phyloP scores from a whole-genome alignment of 164 flowering plant species.

The Liriodendron chinense region DNA sequence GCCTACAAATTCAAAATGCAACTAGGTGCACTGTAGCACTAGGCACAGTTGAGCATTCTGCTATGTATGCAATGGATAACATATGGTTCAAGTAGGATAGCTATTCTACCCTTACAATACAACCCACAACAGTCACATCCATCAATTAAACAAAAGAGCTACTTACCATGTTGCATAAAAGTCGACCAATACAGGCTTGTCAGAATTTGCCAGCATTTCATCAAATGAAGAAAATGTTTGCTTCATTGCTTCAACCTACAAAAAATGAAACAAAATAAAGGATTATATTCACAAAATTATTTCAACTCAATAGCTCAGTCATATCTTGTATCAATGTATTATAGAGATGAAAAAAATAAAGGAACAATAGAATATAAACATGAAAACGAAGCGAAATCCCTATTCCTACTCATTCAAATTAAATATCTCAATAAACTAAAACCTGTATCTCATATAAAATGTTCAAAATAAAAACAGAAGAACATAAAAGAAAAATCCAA shows the following conservation, averaged over 20 bases:
- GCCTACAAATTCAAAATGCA: too few relatives aligned
- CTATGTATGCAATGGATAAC: too few relatives aligned
- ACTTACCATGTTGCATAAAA: constrained; percentile 92
- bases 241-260: constrained; percentile 78
- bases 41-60: too few relatives aligned
- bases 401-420: background rate
- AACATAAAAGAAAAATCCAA: too few relatives aligned
- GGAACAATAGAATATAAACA: background rate
- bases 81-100: too few relatives aligned
- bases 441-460: too few relatives aligned
- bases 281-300: background rate
- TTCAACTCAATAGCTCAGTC: background rate
- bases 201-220: constrained; percentile 69
- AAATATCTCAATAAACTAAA: background rate
- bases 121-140: background rate
- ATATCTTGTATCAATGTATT: background rate
- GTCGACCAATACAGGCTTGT: constrained; percentile 86
- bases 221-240: constrained; percentile 73
- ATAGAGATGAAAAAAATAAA: background rate
- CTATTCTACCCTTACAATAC: too few relatives aligned
- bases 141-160: background rate
- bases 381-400: background rate
- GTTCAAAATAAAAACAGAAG: too few relatives aligned
- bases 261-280: constrained; percentile 1
- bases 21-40: too few relatives aligned